Base-by-base conservation (phyloP, 2,329 filamentous ascomycete species). In the Bipolaris victoriae region DNA sequence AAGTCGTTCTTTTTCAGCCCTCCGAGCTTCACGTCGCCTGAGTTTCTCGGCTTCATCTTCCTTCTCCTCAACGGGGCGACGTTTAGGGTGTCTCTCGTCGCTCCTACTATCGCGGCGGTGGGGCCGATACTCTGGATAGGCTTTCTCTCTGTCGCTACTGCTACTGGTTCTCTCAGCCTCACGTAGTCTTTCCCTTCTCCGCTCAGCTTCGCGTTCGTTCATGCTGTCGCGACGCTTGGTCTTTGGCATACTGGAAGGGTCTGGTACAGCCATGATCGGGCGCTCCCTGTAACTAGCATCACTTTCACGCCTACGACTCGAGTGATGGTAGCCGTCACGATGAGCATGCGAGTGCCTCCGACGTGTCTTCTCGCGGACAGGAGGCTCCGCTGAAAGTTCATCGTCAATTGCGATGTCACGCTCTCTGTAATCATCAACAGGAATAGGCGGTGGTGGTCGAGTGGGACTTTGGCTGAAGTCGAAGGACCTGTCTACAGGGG, bases 151-250 rank as follows among this genome's bases (percentile, higher is more conserved):
- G 40, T 67, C 67, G 36, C 71, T 69, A 41, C 62, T 64, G 45
- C 69, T 69, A 18, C 63, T 52, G 20, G 60, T 49, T 40, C 65
- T 68, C n/a, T 69, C 63, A 1, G 50, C 46, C 20, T 71, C 70
- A 20, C 62, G 64, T 1, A 59, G 35, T 36, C 60, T 57, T 10
- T 67, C 66, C 50, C 67, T 70, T 2, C 57, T 63, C 49, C 59
- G 63, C 7, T 49, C 52, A 20, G 52, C 54, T 33, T 76, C 73
- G 18, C 67, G 66, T 13, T 73, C 72, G 3, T 71, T 71, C 35
- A 73, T 69, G 50, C 72, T 75, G 49, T 75, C 72, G 9, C 67
- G 66, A 26, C 72, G 66, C 44, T 70, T 74, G 31, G 58, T 66
- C 39, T 63, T 70, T 7, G 64, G 55, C 20, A 64, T 62, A 13